phyloP scores from a whole-genome alignment of 352 stramenopile species.

The Phytophthora quininea region DNA sequence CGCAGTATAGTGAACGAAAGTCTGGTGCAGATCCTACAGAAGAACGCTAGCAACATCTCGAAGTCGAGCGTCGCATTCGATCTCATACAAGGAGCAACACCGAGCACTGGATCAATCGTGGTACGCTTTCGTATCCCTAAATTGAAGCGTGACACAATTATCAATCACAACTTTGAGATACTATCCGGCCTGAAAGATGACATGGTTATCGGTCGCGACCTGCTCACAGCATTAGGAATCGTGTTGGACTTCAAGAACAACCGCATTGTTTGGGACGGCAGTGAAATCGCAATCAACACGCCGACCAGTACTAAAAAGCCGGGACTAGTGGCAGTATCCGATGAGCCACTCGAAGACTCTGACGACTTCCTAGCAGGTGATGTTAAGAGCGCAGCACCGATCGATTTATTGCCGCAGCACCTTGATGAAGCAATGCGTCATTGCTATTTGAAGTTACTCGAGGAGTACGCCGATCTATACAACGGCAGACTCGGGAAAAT shows the following conservation, averaged over 20 bases:
- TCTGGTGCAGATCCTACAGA: too few species aligned
- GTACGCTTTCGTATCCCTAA: not conserved
- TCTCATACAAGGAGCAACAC: not conserved
- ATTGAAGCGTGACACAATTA: conserved; percentile 6
- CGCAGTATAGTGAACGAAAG: conserved; percentile 14
- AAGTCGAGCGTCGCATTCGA: conserved; percentile 8
- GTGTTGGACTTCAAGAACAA: conserved; percentile 13
- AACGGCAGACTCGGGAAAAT: too few species aligned
- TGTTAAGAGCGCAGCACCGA: too few species aligned
- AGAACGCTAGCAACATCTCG: too few species aligned
- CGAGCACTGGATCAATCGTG: conserved; percentile 6
- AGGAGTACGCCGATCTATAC: too few species aligned
- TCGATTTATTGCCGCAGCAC: too few species aligned
- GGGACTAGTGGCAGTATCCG: not conserved
- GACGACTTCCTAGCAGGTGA: too few species aligned
- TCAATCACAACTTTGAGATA: conserved; percentile 13
- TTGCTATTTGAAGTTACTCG: too few species aligned
- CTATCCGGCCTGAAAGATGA: conserved; percentile 4
- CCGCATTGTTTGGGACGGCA: conserved; percentile 7
- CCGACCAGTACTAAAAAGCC: not conserved
- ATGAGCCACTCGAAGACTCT: too few species aligned
- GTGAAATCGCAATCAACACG: conserved; percentile 9
- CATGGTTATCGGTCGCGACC: conserved; percentile 13
- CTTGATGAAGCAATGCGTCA: too few species aligned
- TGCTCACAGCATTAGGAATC: conserved; percentile 7